phyloP scores from a whole-genome alignment of 768 basidiomycete species.

The Cystofilobasidium macerans region DNA sequence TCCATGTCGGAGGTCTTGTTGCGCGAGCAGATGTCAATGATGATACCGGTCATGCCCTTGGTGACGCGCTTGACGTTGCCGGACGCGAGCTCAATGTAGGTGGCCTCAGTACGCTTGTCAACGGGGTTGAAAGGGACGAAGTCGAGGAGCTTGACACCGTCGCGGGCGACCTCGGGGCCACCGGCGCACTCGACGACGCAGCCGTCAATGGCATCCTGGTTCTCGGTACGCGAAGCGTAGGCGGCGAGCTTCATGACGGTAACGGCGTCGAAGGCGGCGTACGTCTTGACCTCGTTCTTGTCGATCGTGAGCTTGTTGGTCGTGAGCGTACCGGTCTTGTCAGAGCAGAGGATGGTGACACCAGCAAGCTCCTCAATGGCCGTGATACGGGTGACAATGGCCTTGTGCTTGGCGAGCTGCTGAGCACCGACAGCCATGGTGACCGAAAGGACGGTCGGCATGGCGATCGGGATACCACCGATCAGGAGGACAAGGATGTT shows the following conservation, averaged over 20 bases:
- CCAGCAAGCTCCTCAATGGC: conserved; percentile 97
- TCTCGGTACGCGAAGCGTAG: conserved; percentile 95
- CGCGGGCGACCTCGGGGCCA: conserved; percentile 62
- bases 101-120: conserved; percentile 98
- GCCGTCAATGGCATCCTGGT: conserved; percentile 92
- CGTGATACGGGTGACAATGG: conserved; percentile 98
- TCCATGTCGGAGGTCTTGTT: conserved; percentile 93
- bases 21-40: conserved; percentile 65
- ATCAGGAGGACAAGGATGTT: conserved; percentile 97
- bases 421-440: conserved; percentile 98
- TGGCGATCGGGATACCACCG: conserved; percentile 99
- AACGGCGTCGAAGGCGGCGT: conserved; percentile 74
- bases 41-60: conserved; percentile 99
- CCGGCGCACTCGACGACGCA: conserved; percentile 73
- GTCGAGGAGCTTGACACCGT: conserved; percentile 89
- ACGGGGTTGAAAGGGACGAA: conserved; percentile 99
- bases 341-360: conserved; percentile 96
- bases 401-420: conserved; percentile 98
- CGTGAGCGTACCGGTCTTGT: conserved; percentile 96
- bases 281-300: conserved; percentile 77
- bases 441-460: conserved; percentile 88
- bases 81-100: conserved; percentile 85
- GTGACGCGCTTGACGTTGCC: conserved; percentile 97
- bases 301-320: conserved; percentile 99
- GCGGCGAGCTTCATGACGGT: conserved; percentile 88